Evolutionary conservation across 2,329 filamentous ascomycete genomes (phyloP), one percentile per base, ranked within the genome.

Genomic region (Mariannaea elegans): DNA sequence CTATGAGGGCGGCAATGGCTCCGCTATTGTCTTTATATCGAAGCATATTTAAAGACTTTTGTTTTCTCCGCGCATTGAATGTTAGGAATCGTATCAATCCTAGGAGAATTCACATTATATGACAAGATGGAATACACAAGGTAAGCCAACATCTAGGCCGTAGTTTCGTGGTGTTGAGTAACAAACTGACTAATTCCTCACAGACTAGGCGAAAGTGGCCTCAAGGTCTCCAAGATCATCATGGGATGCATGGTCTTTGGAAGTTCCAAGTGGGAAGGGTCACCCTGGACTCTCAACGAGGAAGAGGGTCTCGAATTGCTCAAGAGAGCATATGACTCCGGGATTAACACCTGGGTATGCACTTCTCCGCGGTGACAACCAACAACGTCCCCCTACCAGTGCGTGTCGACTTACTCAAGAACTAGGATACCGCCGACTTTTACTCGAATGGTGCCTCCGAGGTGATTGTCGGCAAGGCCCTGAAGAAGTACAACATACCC

Each of bases 251-350:
- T 77, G 72, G 63, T 65, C 41, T 76, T 73, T 58, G 72, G 75
- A 6, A 70, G 66, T 12, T 64, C 65, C 41, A 67, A 72, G 47
- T 77, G 73, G 73, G 70, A 76, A 34, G 69, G 72, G 53, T 71
- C 64, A 24, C 67, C 68, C 34, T 64, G 60, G 59, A 65, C 62
- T 42, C 68, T 67, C 59, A 63, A 59, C 42, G 60, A 60, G 59
- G 62, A 54, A 32, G 47, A 79, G 71, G 80, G 84, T 19, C 76
- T 89, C 13, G 84, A 84, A 7, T 73, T 89, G 4, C 81, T 89
- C 53, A 86, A 89, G 74, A 82, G 84, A 29, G 87, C 87, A 5
- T 89, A 86, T 72, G 84, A 89, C 59, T 73, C 75, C n/a, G 87
- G 87, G 10, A 77, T 89, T 53, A 89, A 87, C 63, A 89, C 86